Base-by-base conservation (phyloP, 345 rosid species). In the Salix brachista region DNA sequence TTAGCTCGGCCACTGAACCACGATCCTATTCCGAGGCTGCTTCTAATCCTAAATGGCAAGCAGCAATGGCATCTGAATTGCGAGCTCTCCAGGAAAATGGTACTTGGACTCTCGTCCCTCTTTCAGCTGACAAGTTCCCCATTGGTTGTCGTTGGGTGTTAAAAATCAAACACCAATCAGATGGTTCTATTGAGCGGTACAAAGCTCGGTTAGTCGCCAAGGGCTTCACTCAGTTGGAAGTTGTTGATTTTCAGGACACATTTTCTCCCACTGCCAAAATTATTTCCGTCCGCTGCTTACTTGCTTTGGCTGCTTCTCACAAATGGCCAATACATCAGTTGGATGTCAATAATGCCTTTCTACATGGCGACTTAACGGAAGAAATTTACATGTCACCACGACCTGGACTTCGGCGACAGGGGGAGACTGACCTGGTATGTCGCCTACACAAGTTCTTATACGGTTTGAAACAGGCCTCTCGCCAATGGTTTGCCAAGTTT, bases 181-280 rank as follows among this genome's bases (percentile, higher is more conserved):
- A 66, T 66, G 69, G 69, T 2, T 66, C 69, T 10, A 66, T 66
- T 28, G 69, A 66, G 34, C 8, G 69, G 32, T 66, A 66, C 34
- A 66, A 66, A 28, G 69, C 69, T 10, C 36, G 39, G 16, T 66
- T 66, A 39, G 69, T 66, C 14, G 36, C 69, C 6, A 32, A 66
- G 0, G 34, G 34, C 34, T 32, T 32, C 34, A 32, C 34, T 32
- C 34, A 32, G 5, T 16, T 39, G 69, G 19, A 66, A 19, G 69
- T 44, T 26, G 21, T 66, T 26, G 14, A 66, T 32, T 66, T 26
- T 14, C 69, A 66, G 2, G 39, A 66, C 8, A 66, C 69, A 2
- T 66, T 66, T 37, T 66, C 39, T 28, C 39, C 69, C 34, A 66
- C 69, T 66, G 39, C 69, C 39, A 66, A 66, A 16, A 66, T 66